Conservation (phyloP, 106 monocot genomes). For the Acanthochlamys bracteata region DNA sequence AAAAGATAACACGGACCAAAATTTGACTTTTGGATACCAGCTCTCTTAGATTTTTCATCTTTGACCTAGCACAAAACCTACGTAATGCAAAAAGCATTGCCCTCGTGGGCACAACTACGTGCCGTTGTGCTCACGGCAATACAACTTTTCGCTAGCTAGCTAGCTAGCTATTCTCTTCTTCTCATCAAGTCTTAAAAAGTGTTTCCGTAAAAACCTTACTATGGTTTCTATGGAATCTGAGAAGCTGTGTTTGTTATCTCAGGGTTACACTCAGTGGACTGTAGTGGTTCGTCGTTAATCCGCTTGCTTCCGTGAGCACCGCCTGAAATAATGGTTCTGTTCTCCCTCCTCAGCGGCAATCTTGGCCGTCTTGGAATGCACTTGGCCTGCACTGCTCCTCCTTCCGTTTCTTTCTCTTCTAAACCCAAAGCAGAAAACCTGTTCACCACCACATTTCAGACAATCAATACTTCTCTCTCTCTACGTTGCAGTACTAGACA, state of each 20-base stretch:
- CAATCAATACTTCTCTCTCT: not conserved
- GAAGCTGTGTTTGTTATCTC: not conserved
- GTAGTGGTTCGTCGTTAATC: constrained; percentile 20
- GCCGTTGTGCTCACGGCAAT: not conserved
- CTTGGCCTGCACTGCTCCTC: constrained; percentile 26
- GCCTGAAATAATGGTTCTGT: constrained; percentile 20
- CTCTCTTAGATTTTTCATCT: too few relatives aligned
- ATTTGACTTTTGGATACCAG: too few relatives aligned
- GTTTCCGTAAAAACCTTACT: too few relatives aligned
- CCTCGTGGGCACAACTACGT: constrained; percentile 1
- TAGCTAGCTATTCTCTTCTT: too few relatives aligned
- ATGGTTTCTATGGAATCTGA: not conserved
- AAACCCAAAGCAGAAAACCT: constrained; percentile 35
- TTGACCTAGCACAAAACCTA: too few relatives aligned
- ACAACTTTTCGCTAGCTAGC: too few relatives aligned
- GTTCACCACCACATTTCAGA: not conserved
- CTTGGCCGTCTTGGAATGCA: constrained; percentile 64
- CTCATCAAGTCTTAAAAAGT: too few relatives aligned
- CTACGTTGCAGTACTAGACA: not conserved
- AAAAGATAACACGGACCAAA: too few relatives aligned
- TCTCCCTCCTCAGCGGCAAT: constrained; percentile 8
- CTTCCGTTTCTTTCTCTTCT: constrained; percentile 36
- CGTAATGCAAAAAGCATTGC: too few relatives aligned
- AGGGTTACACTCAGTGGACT: not conserved
- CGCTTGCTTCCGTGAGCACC: constrained; percentile 38